Percentiles rank a stretch among this genome's conserved stretches.
These are phyloP conservation scores for Nevesoporus exiguus DNA, from an alignment of 768 basidiomycete genomes.

Conservation along the genomic window DNA sequence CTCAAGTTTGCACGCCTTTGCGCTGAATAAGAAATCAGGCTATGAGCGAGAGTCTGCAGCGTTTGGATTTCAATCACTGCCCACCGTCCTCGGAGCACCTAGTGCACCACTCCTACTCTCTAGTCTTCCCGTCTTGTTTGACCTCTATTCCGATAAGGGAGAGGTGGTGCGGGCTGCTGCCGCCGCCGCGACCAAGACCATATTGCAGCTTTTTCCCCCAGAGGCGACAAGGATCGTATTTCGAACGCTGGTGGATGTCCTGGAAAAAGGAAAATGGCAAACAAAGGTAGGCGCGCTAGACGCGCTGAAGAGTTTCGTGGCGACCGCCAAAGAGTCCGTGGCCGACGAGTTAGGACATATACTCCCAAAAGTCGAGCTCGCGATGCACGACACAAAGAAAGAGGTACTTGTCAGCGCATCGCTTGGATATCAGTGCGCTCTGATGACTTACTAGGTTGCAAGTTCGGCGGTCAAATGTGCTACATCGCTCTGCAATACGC, in stretches of 20 bases:
- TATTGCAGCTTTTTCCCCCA: conserved; percentile 80
- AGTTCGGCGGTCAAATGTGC: conserved; percentile 86
- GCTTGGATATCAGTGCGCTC: not conserved
- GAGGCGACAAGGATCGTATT: conserved; percentile 74
- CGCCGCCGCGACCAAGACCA: conserved; percentile 73
- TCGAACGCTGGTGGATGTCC: conserved; percentile 62
- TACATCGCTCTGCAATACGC: conserved; percentile 81
- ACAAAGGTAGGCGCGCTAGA: conserved; percentile 93
- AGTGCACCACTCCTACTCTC: conserved; percentile 72
- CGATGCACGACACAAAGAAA: conserved; percentile 96
- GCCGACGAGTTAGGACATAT: conserved; percentile 79
- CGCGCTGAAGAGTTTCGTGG: conserved; percentile 72
- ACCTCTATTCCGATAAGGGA: conserved; percentile 90
- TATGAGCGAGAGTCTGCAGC: conserved; percentile 87
- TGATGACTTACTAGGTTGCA: conserved; percentile 58
- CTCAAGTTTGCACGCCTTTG: conserved; percentile 61
- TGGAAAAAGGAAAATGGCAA: conserved; percentile 90
- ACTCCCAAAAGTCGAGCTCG: conserved; percentile 80
- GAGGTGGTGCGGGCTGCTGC: conserved; percentile 86
- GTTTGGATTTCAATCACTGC: conserved; percentile 74
- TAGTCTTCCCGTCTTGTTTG: conserved; percentile 73
- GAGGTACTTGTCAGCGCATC: conserved; percentile 54
- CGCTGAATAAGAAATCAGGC: conserved; percentile 82
- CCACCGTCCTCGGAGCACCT: conserved; percentile 64
- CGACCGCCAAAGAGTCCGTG: conserved; percentile 65